These are phyloP conservation scores for Anethum foeniculum DNA, from an alignment of 140 eudicot genomes.

Conservation along the genomic window DNA sequence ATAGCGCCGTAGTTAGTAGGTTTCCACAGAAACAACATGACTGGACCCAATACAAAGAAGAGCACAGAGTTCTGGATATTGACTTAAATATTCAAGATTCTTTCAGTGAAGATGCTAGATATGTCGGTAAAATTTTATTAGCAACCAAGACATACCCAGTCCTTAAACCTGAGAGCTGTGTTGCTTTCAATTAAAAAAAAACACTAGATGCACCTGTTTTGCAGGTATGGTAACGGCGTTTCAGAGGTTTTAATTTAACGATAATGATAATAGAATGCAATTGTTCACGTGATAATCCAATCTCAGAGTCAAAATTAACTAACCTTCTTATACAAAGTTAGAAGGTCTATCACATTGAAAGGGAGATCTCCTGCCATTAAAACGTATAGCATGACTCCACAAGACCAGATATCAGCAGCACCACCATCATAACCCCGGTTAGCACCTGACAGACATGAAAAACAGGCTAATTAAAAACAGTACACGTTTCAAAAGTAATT, in stretches of 20 bases:
- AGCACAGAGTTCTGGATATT: neutral
- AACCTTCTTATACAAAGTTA: constrained; percentile 81
- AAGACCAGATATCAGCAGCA: constrained; percentile 95
- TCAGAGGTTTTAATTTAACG: neutral
- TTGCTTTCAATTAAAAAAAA: neutral
- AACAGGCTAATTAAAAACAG: neutral
- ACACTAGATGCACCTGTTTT: neutral
- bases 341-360: constrained; percentile 70
- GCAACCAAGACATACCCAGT: neutral
- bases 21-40: neutral
- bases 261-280: constrained; percentile 3
- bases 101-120: neutral
- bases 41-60: neutral
- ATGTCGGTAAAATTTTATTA: neutral
- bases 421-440: constrained; percentile 86
- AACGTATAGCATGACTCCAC: constrained; percentile 87
- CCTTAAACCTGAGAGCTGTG: neutral
- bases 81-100: neutral
- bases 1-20: neutral
- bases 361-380: constrained; percentile 83
- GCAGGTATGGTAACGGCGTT: neutral
- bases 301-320: constrained; percentile 1
- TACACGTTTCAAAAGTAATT: constrained; percentile 4
- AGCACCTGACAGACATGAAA: constrained; percentile 42
- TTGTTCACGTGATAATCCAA: neutral